phyloP scores from a whole-genome alignment of 495 filamentous ascomycete species.

The Aspergillus nanangensis region DNA sequence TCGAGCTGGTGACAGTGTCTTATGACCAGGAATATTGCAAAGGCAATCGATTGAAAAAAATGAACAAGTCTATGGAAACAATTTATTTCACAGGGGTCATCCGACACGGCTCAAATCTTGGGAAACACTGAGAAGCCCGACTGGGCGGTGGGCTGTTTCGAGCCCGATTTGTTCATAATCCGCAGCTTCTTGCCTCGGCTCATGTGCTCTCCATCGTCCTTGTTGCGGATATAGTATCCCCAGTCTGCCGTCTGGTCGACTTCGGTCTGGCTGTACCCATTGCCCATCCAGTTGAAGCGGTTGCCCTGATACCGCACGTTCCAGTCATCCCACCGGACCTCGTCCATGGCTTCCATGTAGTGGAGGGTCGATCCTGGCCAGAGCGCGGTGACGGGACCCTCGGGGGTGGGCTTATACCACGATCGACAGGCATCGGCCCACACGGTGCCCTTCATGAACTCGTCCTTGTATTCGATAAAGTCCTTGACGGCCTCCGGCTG shows the following conservation, averaged over 20 bases:
- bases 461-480: slow-evolving; percentile 25
- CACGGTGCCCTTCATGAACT: slow-evolving; percentile 32
- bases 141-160: neutral
- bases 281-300: slow-evolving; percentile 44
- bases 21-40: too few relatives aligned
- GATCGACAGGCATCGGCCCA: slow-evolving; percentile 35
- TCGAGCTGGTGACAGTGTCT: too few relatives aligned
- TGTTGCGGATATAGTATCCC: slow-evolving; percentile 35
- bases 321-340: slow-evolving; percentile 43
- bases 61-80: too few relatives aligned
- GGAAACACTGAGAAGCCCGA: neutral
- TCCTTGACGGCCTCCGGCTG: slow-evolving; percentile 31
- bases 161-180: neutral
- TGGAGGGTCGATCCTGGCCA: slow-evolving; percentile 36
- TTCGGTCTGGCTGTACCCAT: slow-evolving; percentile 28
- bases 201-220: slow-evolving; percentile 22
- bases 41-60: too few relatives aligned
- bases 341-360: slow-evolving; percentile 45
- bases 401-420: slow-evolving; percentile 35
- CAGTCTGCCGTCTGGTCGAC: slow-evolving; percentile 25
- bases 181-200: slow-evolving; percentile 1
- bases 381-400: slow-evolving; percentile 12
- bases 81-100: too few relatives aligned
- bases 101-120: neutral
- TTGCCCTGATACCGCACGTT: slow-evolving; percentile 40